Base-by-base conservation (phyloP, 176 grass and related monocot species). In the Cenchrus purpureus region DNA sequence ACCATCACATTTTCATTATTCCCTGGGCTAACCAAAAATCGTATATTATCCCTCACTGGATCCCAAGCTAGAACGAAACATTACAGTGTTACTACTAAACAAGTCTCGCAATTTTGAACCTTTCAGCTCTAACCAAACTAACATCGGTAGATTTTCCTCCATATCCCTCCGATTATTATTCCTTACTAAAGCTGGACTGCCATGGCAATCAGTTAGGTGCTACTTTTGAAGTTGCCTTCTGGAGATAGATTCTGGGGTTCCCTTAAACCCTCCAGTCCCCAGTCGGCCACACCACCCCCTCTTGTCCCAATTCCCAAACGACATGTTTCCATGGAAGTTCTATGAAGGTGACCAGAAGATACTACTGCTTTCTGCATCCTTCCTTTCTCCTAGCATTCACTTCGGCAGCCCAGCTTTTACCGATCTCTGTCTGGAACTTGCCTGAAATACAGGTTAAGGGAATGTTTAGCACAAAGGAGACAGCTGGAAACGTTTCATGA, bases 351-450 rank as follows among this genome's bases (percentile, higher is more conserved):
- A 60, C 29, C 42, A 68, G 45, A 82, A 43, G 46, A 42, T 57
- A 66, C 85, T 89, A 85, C 58, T 69, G 56, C 76, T 89, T 82
- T 60, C 40, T 71, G 4, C 56, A 86, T 79, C 65, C 80, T 58
- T 84, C 73, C 46, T 90, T 94, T 89, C 93, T 96, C 84, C 97
- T 99, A 10, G 84, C 77, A 57, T 87, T 86, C 59, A 99, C 86
- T 86, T 99, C 97, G 68, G 97, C 90, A 64, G 97, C 97, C 97
- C 97, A 99, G 54, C 88, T 91, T 72, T 94, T 99, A 62, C 97
- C 97, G 65, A 96, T 86, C 58, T 94, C 90, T 73, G 93, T 94
- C 82, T 99, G 93, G 45, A 99, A 96, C 81, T 99, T 99, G 57
- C 97, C 97, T 99, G 80, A 82, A 82, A 71, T 86, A 66, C 13